These are phyloP conservation scores for Nidularia pulvinata DNA, from an alignment of 768 basidiomycete genomes.

Conservation along the genomic window DNA sequence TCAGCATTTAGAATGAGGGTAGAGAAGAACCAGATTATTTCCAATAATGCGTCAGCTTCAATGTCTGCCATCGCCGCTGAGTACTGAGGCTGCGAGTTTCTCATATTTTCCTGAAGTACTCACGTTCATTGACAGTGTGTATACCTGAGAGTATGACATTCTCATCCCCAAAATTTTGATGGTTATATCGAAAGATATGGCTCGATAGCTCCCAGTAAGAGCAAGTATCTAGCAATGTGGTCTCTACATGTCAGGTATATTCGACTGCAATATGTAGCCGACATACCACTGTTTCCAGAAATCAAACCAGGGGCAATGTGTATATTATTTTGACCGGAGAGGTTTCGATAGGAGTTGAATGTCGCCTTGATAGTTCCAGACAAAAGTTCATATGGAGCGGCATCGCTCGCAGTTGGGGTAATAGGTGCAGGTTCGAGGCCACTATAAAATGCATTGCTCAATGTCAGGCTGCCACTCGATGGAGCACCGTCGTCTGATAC, in stretches of 20 bases:
- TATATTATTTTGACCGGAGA: conserved; percentile 29
- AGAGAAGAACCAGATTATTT: conserved; percentile 66
- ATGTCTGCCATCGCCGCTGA: conserved; percentile 35
- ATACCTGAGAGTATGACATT: conserved; percentile 32
- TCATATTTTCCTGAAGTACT: conserved; percentile 11
- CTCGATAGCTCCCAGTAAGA: conserved; percentile 57
- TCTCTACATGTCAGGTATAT: background rate
- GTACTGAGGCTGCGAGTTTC: conserved; percentile 3
- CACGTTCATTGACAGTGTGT: conserved; percentile 77
- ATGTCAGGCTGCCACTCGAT: conserved; percentile 42
- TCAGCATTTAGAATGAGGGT: conserved; percentile 69
- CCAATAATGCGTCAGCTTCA: conserved; percentile 48
- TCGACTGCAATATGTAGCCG: conserved; percentile 12
- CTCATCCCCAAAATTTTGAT: conserved; percentile 33
- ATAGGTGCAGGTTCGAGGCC: conserved; percentile 70
- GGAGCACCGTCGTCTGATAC: conserved; percentile 29
- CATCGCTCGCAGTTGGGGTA: conserved; percentile 44
- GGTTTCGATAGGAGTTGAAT: conserved; percentile 46
- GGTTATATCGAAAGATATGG: conserved; percentile 74
- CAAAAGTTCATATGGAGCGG: conserved; percentile 49
- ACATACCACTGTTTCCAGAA: conserved; percentile 56
- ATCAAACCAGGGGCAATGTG: conserved; percentile 54
- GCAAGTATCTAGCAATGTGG: conserved; percentile 49
- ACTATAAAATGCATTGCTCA: conserved; percentile 47
- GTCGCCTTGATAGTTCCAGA: conserved; percentile 67